A percentile compares a stretch with the other conserved stretches of the same genome.
These are phyloP conservation scores for Mucor indicus DNA, from an alignment of 371 early-diverging fungal species.

Conservation along the genomic window DNA sequence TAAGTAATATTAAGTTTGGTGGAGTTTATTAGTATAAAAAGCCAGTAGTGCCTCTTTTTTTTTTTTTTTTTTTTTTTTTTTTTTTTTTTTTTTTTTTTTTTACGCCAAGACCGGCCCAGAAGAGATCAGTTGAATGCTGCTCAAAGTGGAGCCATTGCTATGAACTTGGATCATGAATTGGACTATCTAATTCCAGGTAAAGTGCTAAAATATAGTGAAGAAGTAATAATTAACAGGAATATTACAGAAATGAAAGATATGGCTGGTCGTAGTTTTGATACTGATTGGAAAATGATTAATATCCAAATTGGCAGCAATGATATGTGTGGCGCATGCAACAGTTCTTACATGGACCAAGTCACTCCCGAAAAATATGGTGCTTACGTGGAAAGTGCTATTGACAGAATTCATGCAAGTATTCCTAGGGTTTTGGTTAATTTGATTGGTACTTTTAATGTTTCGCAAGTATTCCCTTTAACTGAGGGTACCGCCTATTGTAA, in stretches of 20 bases:
- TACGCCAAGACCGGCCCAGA: slow-evolving; percentile 19
- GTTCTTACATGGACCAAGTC: neutral
- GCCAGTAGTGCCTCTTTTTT: too few relatives aligned
- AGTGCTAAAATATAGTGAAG: neutral
- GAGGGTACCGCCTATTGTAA: slow-evolving; percentile 11
- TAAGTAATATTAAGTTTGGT: too few relatives aligned
- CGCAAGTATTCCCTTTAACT: slow-evolving; percentile 18
- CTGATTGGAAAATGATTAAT: slow-evolving; percentile 45
- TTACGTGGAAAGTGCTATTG: slow-evolving; percentile 19
- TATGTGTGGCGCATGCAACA: slow-evolving; percentile 21
- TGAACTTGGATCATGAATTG: slow-evolving; percentile 22
- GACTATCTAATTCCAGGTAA: slow-evolving; percentile 35
- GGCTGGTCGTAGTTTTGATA: slow-evolving; percentile 15
- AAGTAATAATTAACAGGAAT: neutral
- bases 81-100: too few relatives aligned
- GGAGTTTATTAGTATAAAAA: too few relatives aligned
- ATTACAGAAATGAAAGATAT: slow-evolving; percentile 18
- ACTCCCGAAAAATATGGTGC: slow-evolving; percentile 21
- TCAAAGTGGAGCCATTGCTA: slow-evolving; percentile 22
- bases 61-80: too few relatives aligned
- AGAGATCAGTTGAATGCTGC: slow-evolving; percentile 38
- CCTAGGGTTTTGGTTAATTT: slow-evolving; percentile 23
- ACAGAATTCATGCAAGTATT: slow-evolving; percentile 14
- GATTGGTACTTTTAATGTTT: slow-evolving; percentile 24
- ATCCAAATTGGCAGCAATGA: slow-evolving; percentile 43